These are phyloP conservation scores for Trifolium fragiferum DNA, from an alignment of 306 rosid genomes.

Conservation along the genomic window DNA sequence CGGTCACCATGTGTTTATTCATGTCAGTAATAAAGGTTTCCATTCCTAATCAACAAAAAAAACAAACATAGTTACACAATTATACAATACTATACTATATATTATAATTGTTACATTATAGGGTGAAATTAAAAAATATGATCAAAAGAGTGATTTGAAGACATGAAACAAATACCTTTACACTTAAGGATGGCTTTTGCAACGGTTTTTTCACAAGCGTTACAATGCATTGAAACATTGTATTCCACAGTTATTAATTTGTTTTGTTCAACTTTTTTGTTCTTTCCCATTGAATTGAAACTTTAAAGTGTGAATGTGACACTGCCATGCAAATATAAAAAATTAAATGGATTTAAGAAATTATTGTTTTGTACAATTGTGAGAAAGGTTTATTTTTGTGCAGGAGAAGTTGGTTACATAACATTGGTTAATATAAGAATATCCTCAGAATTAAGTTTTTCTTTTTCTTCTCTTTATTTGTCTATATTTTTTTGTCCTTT, in stretches of 20 bases:
- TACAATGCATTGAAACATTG: constrained; percentile 77
- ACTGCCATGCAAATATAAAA: constrained; percentile 22
- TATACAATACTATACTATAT: not conserved
- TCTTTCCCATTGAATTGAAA: constrained; percentile 62
- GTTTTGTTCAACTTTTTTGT: constrained; percentile 45
- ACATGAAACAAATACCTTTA: constrained; percentile 55
- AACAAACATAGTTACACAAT: constrained; percentile 10
- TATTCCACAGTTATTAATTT: constrained; percentile 57
- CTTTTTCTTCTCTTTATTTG: not conserved
- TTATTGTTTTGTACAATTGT: not conserved
- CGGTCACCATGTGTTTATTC: constrained; percentile 61
- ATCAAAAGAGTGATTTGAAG: not conserved
- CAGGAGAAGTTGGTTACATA: constrained; percentile 19
- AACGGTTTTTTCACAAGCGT: constrained; percentile 76
- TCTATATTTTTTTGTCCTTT: not conserved
- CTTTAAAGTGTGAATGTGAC: constrained; percentile 2
- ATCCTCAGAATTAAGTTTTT: not conserved
- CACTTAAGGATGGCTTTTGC: constrained; percentile 70
- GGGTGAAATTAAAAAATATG: not conserved
- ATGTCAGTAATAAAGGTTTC: constrained; percentile 71
- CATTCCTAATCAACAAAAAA: constrained; percentile 56
- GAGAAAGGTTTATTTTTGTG: not conserved
- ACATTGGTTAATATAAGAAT: constrained; percentile 19
- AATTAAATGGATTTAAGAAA: not conserved
- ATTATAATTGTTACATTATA: not conserved